These are phyloP conservation scores for Anthracocystis walkeri DNA, from an alignment of 1,284 basidiomycete species.

Conservation along the genomic window DNA sequence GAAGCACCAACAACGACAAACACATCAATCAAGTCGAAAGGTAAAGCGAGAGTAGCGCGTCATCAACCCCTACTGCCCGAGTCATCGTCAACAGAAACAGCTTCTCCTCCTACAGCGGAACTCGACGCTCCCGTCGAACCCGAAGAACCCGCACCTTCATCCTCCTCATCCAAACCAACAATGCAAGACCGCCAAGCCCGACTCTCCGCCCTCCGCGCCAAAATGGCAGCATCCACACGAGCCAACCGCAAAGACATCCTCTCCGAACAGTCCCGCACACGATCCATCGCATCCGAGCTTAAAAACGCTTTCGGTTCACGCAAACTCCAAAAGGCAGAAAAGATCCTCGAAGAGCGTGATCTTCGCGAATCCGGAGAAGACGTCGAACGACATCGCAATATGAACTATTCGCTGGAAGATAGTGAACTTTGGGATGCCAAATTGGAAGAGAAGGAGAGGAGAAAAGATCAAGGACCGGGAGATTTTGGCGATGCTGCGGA, in stretches of 20 bases:
- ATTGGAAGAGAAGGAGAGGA: conserved; percentile 78
- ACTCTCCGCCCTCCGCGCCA: conserved; percentile 27
- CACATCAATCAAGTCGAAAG: conserved; percentile 16
- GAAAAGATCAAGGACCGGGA: conserved; percentile 86
- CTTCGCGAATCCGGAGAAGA: conserved; percentile 85
- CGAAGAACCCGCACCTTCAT: not conserved
- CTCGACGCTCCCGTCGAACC: not conserved
- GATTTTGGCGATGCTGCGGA: conserved; percentile 90
- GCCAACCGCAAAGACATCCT: conserved; percentile 62
- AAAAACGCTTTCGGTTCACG: conserved; percentile 30
- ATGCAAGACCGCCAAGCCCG: conserved; percentile 41
- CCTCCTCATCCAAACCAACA: conserved; percentile 13
- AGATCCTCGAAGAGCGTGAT: conserved; percentile 85
- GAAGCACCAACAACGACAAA: not conserved
- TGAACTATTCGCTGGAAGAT: conserved; percentile 94
- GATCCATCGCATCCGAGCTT: conserved; percentile 38
- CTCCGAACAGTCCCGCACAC: conserved; percentile 47
- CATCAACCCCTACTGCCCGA: conserved; percentile 27
- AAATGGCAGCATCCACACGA: conserved; percentile 50
- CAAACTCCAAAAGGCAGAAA: conserved; percentile 77
- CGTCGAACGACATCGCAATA: conserved; percentile 82
- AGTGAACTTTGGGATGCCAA: conserved; percentile 95
- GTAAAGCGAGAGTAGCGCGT: conserved; percentile 27
- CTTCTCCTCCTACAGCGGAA: not conserved
- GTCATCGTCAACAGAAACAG: not conserved